Evolutionary conservation across 495 filamentous ascomycete species (phyloP), one percentile per base, ranked within the genome.

Genomic region (Daldinia caldariorum): DNA sequence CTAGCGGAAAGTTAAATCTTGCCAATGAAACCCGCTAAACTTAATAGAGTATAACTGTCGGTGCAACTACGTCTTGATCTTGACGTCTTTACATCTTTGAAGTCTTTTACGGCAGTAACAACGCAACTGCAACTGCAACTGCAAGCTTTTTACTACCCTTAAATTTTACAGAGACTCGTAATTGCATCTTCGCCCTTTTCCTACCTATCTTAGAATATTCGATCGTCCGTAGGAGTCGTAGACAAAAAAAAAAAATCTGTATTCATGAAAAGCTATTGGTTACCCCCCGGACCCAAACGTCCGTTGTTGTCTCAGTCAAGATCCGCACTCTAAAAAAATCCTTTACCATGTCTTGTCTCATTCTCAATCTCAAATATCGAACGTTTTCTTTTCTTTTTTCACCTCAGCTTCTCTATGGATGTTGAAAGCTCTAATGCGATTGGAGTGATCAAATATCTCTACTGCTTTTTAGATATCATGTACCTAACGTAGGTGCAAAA

Each of bases 1-100:
- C 12, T 65, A 56, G 49, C 9, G 29, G 29, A 43, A 64, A 64
- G 18, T 41, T 5, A 61, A 61, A 61, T 37, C 63, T 58, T 63
- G 63, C 41, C 45, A 43, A 16, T 70, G 67, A 66, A 66, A 71
- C 68, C 12, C 62, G 22, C 68, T 71, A 62, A 66, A 59, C 68
- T 51, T 14, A 70, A 66, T 70, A 26, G 3, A 26, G 3, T 70
- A 29, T 8, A 37, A 14, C 0, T 38, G 22, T 60, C 55, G 61
- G 67, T 16, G 67, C 12, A 47, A 47, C 43, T 47, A 10, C 34
- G 9, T 10, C 34, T n/a, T n/a, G n/a, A n/a, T n/a, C n/a, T n/a
- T n/a, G n/a, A n/a, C n/a, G n/a, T n/a, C n/a, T n/a, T n/a, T n/a
- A n/a, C n/a, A n/a, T n/a, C n/a, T n/a, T n/a, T n/a, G n/a, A n/a